phyloP scores from a whole-genome alignment of 2,329 filamentous ascomycete species.

The Aspergillus sp. region DNA sequence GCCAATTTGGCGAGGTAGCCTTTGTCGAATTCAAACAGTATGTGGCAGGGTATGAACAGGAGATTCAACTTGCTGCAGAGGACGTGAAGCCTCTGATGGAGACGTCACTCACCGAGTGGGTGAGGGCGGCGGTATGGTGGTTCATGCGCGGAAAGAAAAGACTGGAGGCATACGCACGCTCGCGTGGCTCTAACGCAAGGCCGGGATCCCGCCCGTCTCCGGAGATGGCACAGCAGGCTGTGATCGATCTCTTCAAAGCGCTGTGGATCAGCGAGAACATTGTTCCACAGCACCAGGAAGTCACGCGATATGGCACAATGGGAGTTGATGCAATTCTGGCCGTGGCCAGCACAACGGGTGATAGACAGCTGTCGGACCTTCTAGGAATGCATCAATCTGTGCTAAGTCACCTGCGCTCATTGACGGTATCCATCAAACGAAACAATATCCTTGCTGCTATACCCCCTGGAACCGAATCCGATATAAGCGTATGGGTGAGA shows the following conservation, averaged over 20 bases:
- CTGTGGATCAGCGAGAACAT: slow-evolving; percentile 69
- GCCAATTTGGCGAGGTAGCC: slow-evolving; percentile 62
- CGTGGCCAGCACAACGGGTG: slow-evolving; percentile 45
- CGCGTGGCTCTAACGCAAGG: slow-evolving; percentile 56
- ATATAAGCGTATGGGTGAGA: slow-evolving; percentile 78
- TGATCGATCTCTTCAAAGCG: slow-evolving; percentile 80
- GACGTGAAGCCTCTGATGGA: slow-evolving; percentile 65
- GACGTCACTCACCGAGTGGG: slow-evolving; percentile 65
- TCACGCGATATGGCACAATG: slow-evolving; percentile 40
- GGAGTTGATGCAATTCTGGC: slow-evolving; percentile 42
- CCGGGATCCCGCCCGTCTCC: slow-evolving; percentile 38
- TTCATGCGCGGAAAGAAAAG: slow-evolving; percentile 77
- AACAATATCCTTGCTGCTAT: slow-evolving; percentile 72
- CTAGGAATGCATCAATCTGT: slow-evolving; percentile 56
- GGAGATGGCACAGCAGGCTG: slow-evolving; percentile 67
- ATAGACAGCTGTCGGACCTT: slow-evolving; percentile 46
- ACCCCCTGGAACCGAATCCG: slow-evolving; percentile 62
- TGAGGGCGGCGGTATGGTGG: slow-evolving; percentile 81
- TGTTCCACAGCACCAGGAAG: slow-evolving; percentile 40
- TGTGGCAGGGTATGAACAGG: slow-evolving; percentile 70
- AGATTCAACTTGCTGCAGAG: slow-evolving; percentile 78
- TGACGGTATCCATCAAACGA: slow-evolving; percentile 79
- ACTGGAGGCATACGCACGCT: slow-evolving; percentile 70
- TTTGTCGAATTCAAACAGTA: slow-evolving; percentile 69
- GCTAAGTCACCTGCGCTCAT: slow-evolving; percentile 66